Percentiles rank a stretch among this genome's conserved stretches.
Evolutionary conservation across 331 rosid species (phyloP).

Genomic region (Stylosanthes scabra): DNA sequence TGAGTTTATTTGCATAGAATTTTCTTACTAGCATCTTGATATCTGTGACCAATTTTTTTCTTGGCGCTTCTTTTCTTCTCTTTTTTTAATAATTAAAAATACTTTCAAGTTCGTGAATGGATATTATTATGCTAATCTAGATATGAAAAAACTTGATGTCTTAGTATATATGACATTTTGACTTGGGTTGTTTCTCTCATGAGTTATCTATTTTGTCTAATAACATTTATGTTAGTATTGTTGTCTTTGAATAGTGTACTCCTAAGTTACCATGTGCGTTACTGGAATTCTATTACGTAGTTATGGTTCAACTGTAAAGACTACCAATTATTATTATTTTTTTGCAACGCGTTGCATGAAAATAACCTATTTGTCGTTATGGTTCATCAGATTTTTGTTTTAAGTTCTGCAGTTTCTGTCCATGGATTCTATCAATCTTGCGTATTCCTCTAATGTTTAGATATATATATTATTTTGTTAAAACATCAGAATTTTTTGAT

Average conservation of each 20-base stretch:
- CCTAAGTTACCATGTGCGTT: not conserved
- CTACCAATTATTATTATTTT: not conserved
- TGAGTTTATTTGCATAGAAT: not conserved
- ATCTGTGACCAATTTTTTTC: not conserved
- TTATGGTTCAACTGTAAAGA: conserved; percentile 16
- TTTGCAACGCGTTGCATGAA: conserved; percentile 17
- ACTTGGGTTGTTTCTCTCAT: not conserved
- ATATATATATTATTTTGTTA: conserved; percentile 3
- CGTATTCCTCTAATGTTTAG: not conserved
- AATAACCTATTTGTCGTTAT: not conserved
- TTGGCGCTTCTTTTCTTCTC: not conserved
- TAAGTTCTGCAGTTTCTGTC: not conserved
- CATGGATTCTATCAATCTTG: not conserved
- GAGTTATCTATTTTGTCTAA: not conserved
- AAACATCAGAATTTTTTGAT: conserved; percentile 23
- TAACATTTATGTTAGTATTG: conserved; percentile 12
- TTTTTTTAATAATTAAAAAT: not conserved
- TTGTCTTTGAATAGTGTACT: not conserved
- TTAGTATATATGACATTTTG: not conserved
- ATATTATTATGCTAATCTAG: not conserved
- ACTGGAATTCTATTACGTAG: not conserved
- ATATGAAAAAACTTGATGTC: not conserved
- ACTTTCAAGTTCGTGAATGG: not conserved
- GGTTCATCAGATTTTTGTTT: too few species aligned
- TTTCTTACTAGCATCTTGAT: not conserved